These are phyloP conservation scores for Phytophthora vignae DNA, from an alignment of 352 stramenopile genomes.

Conservation along the genomic window DNA sequence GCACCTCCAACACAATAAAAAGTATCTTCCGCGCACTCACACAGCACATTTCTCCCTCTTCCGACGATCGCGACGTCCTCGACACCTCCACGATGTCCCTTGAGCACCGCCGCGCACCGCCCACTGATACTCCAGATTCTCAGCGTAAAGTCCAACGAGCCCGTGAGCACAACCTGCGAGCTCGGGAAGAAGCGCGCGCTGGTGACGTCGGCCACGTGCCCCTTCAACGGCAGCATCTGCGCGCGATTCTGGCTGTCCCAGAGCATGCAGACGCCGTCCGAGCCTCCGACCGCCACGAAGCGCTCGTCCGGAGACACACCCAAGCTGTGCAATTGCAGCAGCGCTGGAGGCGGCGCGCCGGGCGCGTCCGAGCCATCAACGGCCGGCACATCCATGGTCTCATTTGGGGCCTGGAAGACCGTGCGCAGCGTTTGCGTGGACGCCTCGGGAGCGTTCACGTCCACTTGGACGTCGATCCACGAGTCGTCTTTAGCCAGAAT, in stretches of 20 bases:
- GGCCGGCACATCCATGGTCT: conserved; percentile 40
- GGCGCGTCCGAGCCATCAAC: neutral
- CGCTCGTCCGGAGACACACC: conserved; percentile 63
- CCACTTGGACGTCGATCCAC: conserved; percentile 60
- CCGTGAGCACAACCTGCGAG: conserved; percentile 71
- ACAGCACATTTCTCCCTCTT: conserved; percentile 74
- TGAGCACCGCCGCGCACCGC: conserved; percentile 64
- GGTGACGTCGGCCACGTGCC: conserved; percentile 74
- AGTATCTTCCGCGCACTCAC: conserved; percentile 43
- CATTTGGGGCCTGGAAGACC: conserved; percentile 67
- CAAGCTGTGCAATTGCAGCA: conserved; percentile 55
- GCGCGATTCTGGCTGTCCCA: conserved; percentile 48
- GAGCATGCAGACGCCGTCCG: conserved; percentile 61
- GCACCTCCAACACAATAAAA: neutral
- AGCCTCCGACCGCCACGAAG: conserved; percentile 58
- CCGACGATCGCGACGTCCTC: conserved; percentile 71
- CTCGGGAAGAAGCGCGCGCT: conserved; percentile 73
- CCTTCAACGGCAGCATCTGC: conserved; percentile 44
- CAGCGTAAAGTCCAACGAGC: conserved; percentile 77
- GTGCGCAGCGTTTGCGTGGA: conserved; percentile 31
- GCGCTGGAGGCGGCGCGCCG: neutral
- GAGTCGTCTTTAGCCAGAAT: conserved; percentile 43
- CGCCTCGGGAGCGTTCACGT: conserved; percentile 7
- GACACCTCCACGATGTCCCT: conserved; percentile 64
- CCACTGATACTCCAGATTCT: conserved; percentile 72